Evolutionary conservation across 1,284 basidiomycete species (phyloP), one percentile per base, ranked within the genome.

Genomic region (Moesziomyces globuligerus): DNA sequence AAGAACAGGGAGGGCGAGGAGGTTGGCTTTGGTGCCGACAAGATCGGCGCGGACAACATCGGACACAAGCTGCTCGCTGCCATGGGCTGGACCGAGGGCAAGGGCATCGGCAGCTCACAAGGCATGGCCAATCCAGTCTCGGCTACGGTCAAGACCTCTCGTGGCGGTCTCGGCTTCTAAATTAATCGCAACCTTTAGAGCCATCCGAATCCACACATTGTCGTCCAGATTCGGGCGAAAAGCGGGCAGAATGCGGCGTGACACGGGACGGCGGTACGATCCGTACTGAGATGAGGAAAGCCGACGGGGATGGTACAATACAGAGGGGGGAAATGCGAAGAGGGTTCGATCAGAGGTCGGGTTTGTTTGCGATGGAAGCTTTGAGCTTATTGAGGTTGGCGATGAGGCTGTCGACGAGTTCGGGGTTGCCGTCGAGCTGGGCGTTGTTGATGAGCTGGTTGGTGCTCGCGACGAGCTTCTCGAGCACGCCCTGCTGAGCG

Each of bases 21-120:
- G 34, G 80, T 82, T 18, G 80, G 80, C 21, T 75, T 72, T 23
- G 75, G 75, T 15, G 80, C 80, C 8, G 74, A 78, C 26, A 75
- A 54, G 52, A 81, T 82, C 40, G 74, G 76, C 18, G 72, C 74
- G 20, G 79, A 79, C 29, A 82, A 82, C 43, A 73, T 82, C 18
- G 80, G 80, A 6, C 80, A 82, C 45, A 64, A 62, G 48, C 59
- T 81, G 36, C 71, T 81, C 29, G 64, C 70, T 6, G 75, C 74
- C 20, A 81, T 81, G 80, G 80, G 80, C 17, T 81, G 80, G 80
- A 66, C 56, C 13, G 74, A 77, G 39, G 80, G 80, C 37, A 57
- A 52, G 24, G 80, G 80, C 7, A 71, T 81, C 11, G 80, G 80
- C 26, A 66, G 59, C 39, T 65, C 69, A 18, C 58, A 61, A n/a